Evolutionary conservation across 176 grass and related monocot species (phyloP).

Genomic region (Leersia perrieri): DNA sequence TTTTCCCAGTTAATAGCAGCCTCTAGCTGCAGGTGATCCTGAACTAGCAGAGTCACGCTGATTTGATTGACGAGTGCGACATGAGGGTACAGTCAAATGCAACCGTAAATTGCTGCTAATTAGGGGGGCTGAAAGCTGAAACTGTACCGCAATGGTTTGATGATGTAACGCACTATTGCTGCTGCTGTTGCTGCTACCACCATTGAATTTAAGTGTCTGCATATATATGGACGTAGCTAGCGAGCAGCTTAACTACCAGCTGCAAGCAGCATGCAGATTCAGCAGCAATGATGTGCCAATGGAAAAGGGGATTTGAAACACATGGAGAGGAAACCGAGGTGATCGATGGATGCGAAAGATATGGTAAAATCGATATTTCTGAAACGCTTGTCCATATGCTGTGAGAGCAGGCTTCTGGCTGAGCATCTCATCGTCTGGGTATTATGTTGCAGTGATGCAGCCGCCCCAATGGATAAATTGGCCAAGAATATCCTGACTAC

Average conservation of each 20-base stretch:
- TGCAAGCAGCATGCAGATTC: background rate
- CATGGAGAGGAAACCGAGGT: background rate
- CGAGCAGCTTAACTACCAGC: background rate
- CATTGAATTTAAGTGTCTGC: background rate
- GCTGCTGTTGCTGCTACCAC: background rate
- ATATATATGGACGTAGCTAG: background rate
- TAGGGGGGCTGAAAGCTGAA: background rate
- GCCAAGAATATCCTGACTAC: background rate
- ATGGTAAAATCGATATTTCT: background rate
- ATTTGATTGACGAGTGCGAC: background rate
- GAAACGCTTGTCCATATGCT: conserved; percentile 5
- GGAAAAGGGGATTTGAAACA: background rate
- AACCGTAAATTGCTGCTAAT: background rate
- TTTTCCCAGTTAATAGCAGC: background rate
- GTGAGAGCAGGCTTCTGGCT: background rate
- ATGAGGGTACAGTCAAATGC: background rate
- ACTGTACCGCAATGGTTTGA: background rate
- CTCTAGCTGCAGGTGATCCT: background rate
- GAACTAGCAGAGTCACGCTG: background rate
- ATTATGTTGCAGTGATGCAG: conserved; percentile 28
- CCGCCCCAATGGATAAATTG: background rate
- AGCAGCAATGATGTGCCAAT: background rate
- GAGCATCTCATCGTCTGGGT: conserved; percentile 23
- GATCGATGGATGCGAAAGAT: conserved; percentile 7
- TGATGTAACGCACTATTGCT: background rate